Conservation (phyloP, 140 eudicot species). For the Bidens hawaiensis region DNA sequence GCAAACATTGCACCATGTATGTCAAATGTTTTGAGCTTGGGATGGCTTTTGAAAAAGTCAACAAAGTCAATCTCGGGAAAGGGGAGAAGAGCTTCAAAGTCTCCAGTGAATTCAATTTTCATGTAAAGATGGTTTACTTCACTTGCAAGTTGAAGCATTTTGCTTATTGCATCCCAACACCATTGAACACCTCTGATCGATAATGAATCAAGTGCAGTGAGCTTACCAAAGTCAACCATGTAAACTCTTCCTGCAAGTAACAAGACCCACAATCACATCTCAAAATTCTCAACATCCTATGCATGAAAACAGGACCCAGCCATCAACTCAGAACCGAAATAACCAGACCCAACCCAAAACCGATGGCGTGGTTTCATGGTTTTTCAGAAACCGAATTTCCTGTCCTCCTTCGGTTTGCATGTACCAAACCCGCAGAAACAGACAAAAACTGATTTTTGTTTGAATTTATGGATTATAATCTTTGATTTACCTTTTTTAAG, state of each 20-base stretch:
- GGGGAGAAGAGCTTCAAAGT: slow-evolving; percentile 64
- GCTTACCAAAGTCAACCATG: slow-evolving; percentile 77
- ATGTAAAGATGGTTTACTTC: slow-evolving; percentile 77
- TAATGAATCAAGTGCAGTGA: slow-evolving; percentile 62
- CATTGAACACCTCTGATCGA: slow-evolving; percentile 83
- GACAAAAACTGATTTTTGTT: no score
- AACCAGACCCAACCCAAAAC: no score
- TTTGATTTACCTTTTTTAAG: no score
- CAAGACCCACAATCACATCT: slow-evolving; percentile 4
- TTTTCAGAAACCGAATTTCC: no score
- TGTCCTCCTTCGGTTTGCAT: no score
- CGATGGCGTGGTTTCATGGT: no score
- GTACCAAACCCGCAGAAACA: no score
- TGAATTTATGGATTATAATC: no score
- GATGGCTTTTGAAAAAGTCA: slow-evolving; percentile 78
- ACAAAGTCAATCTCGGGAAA: slow-evolving; percentile 90
- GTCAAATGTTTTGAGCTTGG: slow-evolving; percentile 66
- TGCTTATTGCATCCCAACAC: slow-evolving; percentile 88
- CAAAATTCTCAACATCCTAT: background rate
- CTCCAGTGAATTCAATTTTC: slow-evolving; percentile 94
- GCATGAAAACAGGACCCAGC: background rate
- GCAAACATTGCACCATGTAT: slow-evolving; percentile 5
- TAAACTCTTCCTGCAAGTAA: slow-evolving; percentile 60
- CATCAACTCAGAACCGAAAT: no score
- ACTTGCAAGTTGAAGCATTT: slow-evolving; percentile 73